Evolutionary conservation across 176 grass and related monocot genomes (phyloP).

Genomic region (Triticum monococcum): DNA sequence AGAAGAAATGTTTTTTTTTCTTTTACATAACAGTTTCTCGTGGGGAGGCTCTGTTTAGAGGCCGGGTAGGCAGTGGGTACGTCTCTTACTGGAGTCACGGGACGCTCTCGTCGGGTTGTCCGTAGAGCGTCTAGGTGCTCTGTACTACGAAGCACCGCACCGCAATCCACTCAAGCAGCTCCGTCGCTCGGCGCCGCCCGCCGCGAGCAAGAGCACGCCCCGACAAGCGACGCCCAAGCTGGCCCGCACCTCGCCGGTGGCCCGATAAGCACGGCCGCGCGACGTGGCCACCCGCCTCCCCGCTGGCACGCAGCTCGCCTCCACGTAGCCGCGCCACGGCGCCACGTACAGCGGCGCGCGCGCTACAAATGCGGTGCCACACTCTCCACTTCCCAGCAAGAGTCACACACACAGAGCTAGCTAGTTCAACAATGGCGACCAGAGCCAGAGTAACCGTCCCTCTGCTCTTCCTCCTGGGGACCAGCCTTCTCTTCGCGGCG

Average conservation of each 20-base stretch:
- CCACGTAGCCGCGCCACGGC: conserved; percentile 30
- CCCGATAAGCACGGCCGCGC: conserved; percentile 28
- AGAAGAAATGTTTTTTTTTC: no score
- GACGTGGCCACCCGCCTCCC: conserved; percentile 37
- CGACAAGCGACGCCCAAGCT: neutral
- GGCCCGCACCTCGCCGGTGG: conserved; percentile 14
- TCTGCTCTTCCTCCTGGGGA: conserved; percentile 32
- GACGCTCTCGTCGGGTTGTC: no score
- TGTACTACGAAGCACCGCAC: neutral
- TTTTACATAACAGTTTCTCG: no score
- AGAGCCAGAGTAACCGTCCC: conserved; percentile 8
- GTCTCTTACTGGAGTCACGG: neutral
- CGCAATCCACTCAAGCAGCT: neutral
- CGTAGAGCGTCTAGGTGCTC: neutral
- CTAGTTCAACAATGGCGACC: conserved; percentile 27
- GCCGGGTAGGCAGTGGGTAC: neutral
- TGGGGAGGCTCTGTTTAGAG: neutral
- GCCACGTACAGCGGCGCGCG: conserved; percentile 2
- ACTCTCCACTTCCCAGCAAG: neutral
- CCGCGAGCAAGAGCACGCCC: neutral
- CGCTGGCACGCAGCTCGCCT: neutral
- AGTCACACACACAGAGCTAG: neutral
- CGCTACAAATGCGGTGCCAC: neutral
- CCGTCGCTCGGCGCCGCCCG: neutral
- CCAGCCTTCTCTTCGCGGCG: conserved; percentile 39